phyloP scores from a whole-genome alignment of 768 basidiomycete species.

The Suillus ampliporus region DNA sequence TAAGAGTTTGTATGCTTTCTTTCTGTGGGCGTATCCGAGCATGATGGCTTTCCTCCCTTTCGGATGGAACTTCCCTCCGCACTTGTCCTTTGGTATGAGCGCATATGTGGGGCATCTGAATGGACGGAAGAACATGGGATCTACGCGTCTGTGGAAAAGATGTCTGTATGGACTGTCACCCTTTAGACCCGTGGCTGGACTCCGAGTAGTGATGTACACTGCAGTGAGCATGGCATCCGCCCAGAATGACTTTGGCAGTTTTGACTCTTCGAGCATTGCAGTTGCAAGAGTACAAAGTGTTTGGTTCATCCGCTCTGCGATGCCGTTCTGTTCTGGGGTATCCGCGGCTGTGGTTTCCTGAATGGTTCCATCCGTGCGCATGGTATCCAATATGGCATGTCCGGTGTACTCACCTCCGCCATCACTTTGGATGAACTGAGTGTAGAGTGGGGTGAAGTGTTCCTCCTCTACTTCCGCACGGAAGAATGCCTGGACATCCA shows the following conservation, averaged over 20 bases:
- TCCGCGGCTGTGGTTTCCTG: slow-evolving; percentile 4
- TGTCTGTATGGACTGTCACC: slow-evolving; percentile 27
- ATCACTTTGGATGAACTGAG: slow-evolving; percentile 19
- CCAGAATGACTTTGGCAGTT: slow-evolving; percentile 32
- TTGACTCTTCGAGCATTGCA: slow-evolving; percentile 31
- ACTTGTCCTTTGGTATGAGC: slow-evolving; percentile 3
- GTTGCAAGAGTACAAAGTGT: slow-evolving; percentile 27
- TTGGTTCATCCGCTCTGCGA: slow-evolving; percentile 37
- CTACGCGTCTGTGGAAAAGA: not conserved
- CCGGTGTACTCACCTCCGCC: slow-evolving; percentile 17
- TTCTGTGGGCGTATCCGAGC: slow-evolving; percentile 10
- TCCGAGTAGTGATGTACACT: slow-evolving; percentile 25
- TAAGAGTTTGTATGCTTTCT: slow-evolving; percentile 13
- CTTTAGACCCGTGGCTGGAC: slow-evolving; percentile 23
- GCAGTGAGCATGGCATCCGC: slow-evolving; percentile 27
- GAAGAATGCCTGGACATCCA: slow-evolving; percentile 2
- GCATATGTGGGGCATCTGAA: slow-evolving; percentile 10
- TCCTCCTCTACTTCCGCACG: not conserved
- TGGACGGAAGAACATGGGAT: not conserved
- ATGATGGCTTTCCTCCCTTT: slow-evolving; percentile 10
- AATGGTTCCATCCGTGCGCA: not conserved
- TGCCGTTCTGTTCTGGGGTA: slow-evolving; percentile 28
- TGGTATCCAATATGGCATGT: not conserved
- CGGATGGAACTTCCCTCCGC: slow-evolving; percentile 5
- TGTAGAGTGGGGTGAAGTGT: slow-evolving; percentile 2